Base-by-base conservation (phyloP, 352 stramenopile genomes). In the Chrysophaeum taylorii region DNA sequence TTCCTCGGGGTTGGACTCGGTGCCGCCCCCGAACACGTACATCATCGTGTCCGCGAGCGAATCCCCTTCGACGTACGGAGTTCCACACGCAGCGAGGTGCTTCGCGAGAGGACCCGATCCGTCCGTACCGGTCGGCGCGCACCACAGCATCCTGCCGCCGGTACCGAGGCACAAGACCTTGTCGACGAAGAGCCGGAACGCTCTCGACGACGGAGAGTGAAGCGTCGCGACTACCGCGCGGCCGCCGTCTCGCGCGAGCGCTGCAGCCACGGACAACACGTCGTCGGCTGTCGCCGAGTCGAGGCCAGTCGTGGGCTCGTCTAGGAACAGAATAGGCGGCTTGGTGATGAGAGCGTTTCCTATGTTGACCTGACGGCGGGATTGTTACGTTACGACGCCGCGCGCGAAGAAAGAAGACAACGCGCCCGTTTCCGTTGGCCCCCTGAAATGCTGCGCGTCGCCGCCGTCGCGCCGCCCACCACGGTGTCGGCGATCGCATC, bases 141-240 rank as follows among this genome's bases (percentile, higher is more conserved):
- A 7, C 53, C 53, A 64, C 12, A 9, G 4, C 27, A 64, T n/a
- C 21, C 33, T 12, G 27, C 53, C 53, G 15, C 29, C 5, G 53
- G 27, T n/a, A n/a, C n/a, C 53, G 7, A 64, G 12, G 33, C 4
- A 9, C 7, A 66, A 1, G 31, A 66, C 31, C 12, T 16, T 45
- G 57, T 78, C 73, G 70, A 89, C 82, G 60, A 90, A 89, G 18
- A 88, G 68, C 71, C 84, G 76, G 31, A 92, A 91, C 62, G 90
- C 87, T 36, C 78, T 77, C 31, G 41, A 86, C 43, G 78, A 87
- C 0, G 86, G 86, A 68, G 82, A 74, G 68, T 85, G 80, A 61
- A 85, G 79, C 27, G 80, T 85, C 66, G 75, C 83, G 18, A 90
- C 62, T 48, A 91, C 82, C 0, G 81, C 87, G 54, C 85, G 84